Evolutionary conservation across 257 asterid species (phyloP).

Genomic region (Solanum pinnatisectum): DNA sequence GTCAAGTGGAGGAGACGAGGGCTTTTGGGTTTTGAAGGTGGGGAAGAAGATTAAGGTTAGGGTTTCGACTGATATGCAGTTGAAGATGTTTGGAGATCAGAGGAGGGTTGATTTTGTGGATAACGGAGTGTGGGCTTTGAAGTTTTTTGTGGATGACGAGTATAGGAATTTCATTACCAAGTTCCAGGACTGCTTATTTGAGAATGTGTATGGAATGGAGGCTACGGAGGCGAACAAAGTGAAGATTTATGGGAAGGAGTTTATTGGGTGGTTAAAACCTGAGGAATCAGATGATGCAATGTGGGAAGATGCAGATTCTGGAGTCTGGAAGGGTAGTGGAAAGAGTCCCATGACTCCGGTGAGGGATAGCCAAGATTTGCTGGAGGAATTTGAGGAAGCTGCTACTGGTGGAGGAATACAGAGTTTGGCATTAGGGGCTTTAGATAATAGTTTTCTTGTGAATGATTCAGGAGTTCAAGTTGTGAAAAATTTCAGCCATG

Average conservation of each 20-base stretch:
- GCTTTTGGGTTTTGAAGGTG: conserved; percentile 76
- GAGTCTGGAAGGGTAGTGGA: conserved; percentile 58
- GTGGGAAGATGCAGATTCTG: conserved; percentile 95
- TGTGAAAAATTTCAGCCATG: conserved; percentile 94
- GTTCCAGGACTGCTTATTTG: conserved; percentile 80
- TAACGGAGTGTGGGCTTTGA: conserved; percentile 93
- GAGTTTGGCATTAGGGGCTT: conserved; percentile 91
- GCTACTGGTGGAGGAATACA: conserved; percentile 83
- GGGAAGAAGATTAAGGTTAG: conserved; percentile 55
- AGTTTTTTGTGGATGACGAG: conserved; percentile 58
- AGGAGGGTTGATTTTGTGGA: conserved; percentile 95
- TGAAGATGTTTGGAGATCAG: conserved; percentile 89
- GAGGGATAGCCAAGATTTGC: conserved; percentile 66
- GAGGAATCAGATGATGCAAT: conserved; percentile 82
- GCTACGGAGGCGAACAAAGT: conserved; percentile 73
- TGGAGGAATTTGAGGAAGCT: conserved; percentile 89
- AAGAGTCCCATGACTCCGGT: conserved; percentile 29
- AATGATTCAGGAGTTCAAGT: conserved; percentile 91
- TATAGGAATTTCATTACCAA: conserved; percentile 57
- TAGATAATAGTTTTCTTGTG: conserved; percentile 90
- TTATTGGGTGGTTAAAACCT: conserved; percentile 81
- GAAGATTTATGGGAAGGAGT: conserved; percentile 83
- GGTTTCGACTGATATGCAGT: conserved; percentile 80
- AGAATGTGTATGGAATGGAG: conserved; percentile 73
- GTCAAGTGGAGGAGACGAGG: conserved; percentile 32